These are phyloP conservation scores for Pachysandra terminalis DNA, from an alignment of 164 flowering plant species.

Conservation along the genomic window DNA sequence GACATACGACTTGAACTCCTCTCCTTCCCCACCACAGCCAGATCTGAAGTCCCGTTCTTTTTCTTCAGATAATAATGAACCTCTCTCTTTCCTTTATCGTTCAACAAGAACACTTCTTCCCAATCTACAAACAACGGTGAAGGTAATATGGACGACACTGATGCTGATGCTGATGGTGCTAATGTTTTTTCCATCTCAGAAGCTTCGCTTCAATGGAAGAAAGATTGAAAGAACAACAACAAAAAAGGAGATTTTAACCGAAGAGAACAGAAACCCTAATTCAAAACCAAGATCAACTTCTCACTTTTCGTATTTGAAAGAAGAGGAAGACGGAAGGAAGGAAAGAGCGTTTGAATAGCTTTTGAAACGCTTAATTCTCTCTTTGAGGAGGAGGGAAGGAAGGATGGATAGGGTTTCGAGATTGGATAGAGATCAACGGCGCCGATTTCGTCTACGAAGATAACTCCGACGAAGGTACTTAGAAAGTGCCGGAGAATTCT, in stretches of 20 bases:
- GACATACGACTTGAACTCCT: constrained; percentile 57
- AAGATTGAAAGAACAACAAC: no score
- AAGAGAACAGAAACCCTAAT: background rate
- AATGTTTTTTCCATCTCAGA: constrained; percentile 4
- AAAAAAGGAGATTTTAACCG: no score
- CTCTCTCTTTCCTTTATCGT: constrained; percentile 56
- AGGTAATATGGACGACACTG: background rate
- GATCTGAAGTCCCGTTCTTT: constrained; percentile 48
- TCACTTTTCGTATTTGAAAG: no score
- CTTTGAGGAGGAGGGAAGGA: background rate
- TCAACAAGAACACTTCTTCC: constrained; percentile 61
- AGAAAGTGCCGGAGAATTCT: constrained; percentile 26
- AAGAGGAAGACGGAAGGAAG: background rate
- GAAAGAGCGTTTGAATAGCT: background rate
- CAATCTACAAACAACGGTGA: constrained; percentile 39
- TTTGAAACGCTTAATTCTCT: background rate
- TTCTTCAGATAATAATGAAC: constrained; percentile 61
- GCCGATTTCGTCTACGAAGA: constrained; percentile 26
- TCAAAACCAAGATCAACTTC: no score
- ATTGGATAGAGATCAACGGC: constrained; percentile 33
- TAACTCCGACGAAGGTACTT: constrained; percentile 24
- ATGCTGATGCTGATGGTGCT: background rate
- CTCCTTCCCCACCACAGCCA: constrained; percentile 76
- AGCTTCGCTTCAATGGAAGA: background rate
- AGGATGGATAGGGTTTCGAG: constrained; percentile 28